Evolutionary conservation across 148 eudicot genomes (phyloP).

Genomic region (Bassia scoparia): DNA sequence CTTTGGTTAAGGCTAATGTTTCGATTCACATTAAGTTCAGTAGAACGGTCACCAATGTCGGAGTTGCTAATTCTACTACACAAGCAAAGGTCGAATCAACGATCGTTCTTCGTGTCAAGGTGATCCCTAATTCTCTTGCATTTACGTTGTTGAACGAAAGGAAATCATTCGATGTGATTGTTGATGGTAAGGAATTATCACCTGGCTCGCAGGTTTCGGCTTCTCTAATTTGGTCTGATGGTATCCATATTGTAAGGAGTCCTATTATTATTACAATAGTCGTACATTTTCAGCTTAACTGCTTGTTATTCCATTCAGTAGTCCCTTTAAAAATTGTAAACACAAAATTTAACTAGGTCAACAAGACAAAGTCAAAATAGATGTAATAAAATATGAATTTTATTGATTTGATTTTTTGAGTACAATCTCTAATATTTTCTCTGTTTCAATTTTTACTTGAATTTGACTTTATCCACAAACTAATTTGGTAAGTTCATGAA

Average conservation of each 20-base stretch:
- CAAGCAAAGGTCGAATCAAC: constrained; percentile 20
- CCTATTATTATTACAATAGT: constrained; percentile 36
- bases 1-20: neutral
- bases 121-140: constrained; percentile 33
- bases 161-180: constrained; percentile 33
- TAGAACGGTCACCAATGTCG: constrained; percentile 58
- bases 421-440: too few species aligned
- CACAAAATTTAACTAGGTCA: too few species aligned
- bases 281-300: neutral
- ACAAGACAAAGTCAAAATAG: too few species aligned
- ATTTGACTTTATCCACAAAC: too few species aligned
- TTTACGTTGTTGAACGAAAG: constrained; percentile 39
- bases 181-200: constrained; percentile 13
- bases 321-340: too few species aligned
- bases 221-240: constrained; percentile 52
- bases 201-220: constrained; percentile 8
- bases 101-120: constrained; percentile 17
- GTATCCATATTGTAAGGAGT: constrained; percentile 46
- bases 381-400: too few species aligned
- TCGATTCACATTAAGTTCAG: constrained; percentile 20
- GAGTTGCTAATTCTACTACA: constrained; percentile 45
- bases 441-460: too few species aligned
- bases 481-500: too few species aligned
- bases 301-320: neutral
- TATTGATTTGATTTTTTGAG: too few species aligned